Evolutionary conservation across 2,329 filamentous ascomycete genomes (phyloP).

Genomic region (Fusarium sororula): DNA sequence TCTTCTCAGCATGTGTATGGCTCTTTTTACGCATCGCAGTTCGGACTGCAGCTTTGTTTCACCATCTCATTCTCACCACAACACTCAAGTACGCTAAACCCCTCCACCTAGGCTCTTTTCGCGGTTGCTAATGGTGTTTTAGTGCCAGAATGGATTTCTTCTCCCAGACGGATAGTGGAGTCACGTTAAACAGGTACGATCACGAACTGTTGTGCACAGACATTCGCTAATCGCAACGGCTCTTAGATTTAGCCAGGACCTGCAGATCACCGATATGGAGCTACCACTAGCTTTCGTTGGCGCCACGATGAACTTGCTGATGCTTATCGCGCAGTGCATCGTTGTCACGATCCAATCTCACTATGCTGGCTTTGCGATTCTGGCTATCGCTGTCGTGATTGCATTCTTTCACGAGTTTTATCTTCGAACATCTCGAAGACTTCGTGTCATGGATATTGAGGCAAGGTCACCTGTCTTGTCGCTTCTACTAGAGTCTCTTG

Average conservation of each 20-base stretch:
- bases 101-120: too few species aligned
- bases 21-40: neutral
- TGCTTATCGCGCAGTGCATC: neutral
- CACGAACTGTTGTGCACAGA: neutral
- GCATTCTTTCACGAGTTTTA: neutral
- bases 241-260: neutral
- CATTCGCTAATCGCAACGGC: neutral
- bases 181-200: neutral
- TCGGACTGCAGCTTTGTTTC: neutral
- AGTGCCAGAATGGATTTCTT: neutral
- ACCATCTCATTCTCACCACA: neutral
- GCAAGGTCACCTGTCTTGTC: neutral
- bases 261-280: conserved; percentile 1
- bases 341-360: neutral
- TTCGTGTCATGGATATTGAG: neutral
- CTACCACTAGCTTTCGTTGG: neutral
- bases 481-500: neutral
- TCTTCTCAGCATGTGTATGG: neutral
- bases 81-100: neutral
- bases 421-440: neutral
- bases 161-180: neutral
- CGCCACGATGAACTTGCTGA: neutral
- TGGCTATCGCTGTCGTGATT: neutral
- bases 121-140: accelerated
- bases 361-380: neutral